Evolutionary conservation across 768 basidiomycete genomes (phyloP).

Genomic region (Leucogyrophana mollusca): DNA sequence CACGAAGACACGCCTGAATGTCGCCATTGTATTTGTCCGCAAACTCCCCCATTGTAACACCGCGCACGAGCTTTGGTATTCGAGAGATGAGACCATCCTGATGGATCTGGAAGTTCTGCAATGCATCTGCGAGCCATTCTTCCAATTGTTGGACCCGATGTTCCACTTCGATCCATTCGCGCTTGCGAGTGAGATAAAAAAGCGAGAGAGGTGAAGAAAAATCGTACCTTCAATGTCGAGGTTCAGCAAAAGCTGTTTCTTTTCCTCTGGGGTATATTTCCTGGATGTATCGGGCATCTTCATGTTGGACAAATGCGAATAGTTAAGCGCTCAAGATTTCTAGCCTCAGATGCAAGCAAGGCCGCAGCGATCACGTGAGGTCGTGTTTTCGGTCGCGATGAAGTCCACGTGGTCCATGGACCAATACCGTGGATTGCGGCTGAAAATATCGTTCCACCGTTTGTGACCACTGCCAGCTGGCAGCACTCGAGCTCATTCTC

Average conservation of each 20-base stretch:
- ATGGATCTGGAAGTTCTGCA: slow-evolving; percentile 72
- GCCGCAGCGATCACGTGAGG: too few species aligned
- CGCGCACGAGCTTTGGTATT: slow-evolving; percentile 72
- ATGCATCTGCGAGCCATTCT: slow-evolving; percentile 69
- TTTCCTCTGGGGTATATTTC: slow-evolving; percentile 64
- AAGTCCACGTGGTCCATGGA: too few species aligned
- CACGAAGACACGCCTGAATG: slow-evolving; percentile 67
- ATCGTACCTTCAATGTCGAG: slow-evolving; percentile 74
- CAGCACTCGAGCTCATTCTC: too few species aligned
- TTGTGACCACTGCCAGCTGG: too few species aligned
- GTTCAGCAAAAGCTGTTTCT: slow-evolving; percentile 71
- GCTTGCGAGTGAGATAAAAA: slow-evolving; percentile 1
- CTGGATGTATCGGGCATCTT: slow-evolving; percentile 17
- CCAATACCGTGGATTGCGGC: slow-evolving; percentile 66
- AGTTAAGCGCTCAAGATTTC: too few species aligned
- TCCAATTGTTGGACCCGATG: slow-evolving; percentile 75
- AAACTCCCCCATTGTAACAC: slow-evolving; percentile 75
- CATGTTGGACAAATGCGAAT: slow-evolving; percentile 19
- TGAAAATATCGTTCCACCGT: slow-evolving; percentile 91
- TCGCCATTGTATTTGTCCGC: slow-evolving; percentile 77
- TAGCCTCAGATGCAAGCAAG: too few species aligned
- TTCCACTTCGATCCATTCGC: slow-evolving; percentile 47
- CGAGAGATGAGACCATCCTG: slow-evolving; percentile 73
- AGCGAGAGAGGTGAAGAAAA: slow-evolving; percentile 3
- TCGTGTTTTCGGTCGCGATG: too few species aligned